Conservation (phyloP, 306 rosid genomes). For the Cyclanthera cordifolia region DNA sequence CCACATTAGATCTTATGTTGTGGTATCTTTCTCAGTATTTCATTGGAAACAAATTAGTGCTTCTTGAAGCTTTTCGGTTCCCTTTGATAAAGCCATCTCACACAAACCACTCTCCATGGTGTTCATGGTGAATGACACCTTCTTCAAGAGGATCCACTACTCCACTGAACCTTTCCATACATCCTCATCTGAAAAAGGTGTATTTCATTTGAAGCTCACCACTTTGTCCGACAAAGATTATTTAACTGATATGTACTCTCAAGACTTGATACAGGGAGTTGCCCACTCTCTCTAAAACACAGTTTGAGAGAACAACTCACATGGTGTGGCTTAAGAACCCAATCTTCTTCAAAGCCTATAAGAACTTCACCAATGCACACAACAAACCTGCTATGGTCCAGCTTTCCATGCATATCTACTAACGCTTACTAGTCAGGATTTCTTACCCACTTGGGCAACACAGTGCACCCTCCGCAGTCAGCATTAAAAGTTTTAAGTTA, state of each 20-base stretch:
- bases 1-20: background rate
- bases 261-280: background rate
- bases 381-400: background rate
- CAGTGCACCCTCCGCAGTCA: background rate
- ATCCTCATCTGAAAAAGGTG: background rate
- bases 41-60: background rate
- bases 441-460: background rate
- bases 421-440: background rate
- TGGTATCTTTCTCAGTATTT: background rate
- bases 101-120: background rate
- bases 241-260: background rate
- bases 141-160: background rate
- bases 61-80: background rate
- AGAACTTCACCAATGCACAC: background rate
- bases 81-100: background rate
- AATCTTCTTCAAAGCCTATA: background rate
- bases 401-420: background rate
- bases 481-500: background rate
- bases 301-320: background rate
- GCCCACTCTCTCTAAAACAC: background rate
- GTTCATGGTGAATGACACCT: background rate
- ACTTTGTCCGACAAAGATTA: background rate
- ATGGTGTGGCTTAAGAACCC: background rate
- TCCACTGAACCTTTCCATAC: no score
- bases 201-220: background rate